Evolutionary conservation across 2,329 filamentous ascomycete genomes (phyloP), one percentile per base, ranked within the genome.

Genomic region (Furcasterigmium sp.): DNA sequence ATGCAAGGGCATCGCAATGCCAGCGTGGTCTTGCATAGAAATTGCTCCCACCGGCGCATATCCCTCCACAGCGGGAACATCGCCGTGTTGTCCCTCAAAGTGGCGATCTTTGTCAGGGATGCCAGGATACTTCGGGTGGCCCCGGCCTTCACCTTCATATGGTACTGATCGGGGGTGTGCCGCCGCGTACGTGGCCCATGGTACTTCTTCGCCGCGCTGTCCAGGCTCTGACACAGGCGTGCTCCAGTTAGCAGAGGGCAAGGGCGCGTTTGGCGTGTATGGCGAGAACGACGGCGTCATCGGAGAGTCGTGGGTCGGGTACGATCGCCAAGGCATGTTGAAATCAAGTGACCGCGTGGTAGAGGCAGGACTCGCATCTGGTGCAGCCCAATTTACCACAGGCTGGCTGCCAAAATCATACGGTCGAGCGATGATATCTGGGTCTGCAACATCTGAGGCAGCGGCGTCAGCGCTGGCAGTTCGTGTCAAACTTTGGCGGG

Each of bases 201-300:
- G 53, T 46, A 72, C 57, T 18, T 75, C 70, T 36, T 71, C 69
- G n/a, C n/a, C n/a, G 15, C 69, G 64, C 32, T 64, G 53, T 9
- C 60, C 57, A 25, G 66, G 44, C 29, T 72, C 67, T 7, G 66
- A 55, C 39, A 63, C 59, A 23, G 60, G 53, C 8, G 55, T 45
- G 26, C 61, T 55, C 74, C 73, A 76, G 3, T 65, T 56, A 20
- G 65, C 56, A 1, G 70, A 59, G 3, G 65, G 47, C 17, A 58
- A 53, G 13, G 67, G 56, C 2, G 61, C 59, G 34, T 69, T 64
- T 18, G 68, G 63, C 6, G 66, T 61, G 51, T 75, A 79, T 2
- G 73, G 67, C 5, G 74, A 71, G 46, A 73, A 75, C 3, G 69
- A 70, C 1, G 73, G 64, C 4, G 70, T 70, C 26, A 77, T 62